Percentiles rank a stretch among this genome's conserved stretches.
Evolutionary conservation across 2,329 filamentous ascomycete genomes (phyloP).

Genomic region (Colletotrichum sojae): DNA sequence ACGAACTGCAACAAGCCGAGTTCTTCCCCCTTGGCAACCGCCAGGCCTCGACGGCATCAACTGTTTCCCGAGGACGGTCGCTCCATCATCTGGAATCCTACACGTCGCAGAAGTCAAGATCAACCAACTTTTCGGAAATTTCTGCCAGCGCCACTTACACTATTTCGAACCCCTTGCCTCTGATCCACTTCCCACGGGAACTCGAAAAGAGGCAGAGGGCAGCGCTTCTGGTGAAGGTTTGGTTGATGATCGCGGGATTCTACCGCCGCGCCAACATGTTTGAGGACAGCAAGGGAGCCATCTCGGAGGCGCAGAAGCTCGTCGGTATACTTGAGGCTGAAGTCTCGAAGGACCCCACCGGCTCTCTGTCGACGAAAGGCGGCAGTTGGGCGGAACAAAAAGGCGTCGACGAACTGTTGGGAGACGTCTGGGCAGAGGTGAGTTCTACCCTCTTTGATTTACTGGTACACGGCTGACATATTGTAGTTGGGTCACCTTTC

Average conservation of each 20-base stretch:
- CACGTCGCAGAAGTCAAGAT: constrained; percentile 56
- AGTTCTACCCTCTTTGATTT: constrained; percentile 49
- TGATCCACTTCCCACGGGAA: constrained; percentile 69
- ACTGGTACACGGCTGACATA: constrained; percentile 46
- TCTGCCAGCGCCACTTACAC: constrained; percentile 58
- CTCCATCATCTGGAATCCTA: constrained; percentile 62
- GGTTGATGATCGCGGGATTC: constrained; percentile 90
- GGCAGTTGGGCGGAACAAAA: constrained; percentile 85
- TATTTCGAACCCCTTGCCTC: constrained; percentile 63
- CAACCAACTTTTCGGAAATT: constrained; percentile 57
- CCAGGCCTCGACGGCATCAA: constrained; percentile 56
- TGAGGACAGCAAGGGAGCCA: constrained; percentile 84
- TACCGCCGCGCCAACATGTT: constrained; percentile 86
- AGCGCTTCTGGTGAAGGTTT: constrained; percentile 80
- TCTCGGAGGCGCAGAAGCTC: constrained; percentile 85
- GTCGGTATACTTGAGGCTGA: constrained; percentile 80
- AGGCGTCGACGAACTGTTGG: constrained; percentile 87
- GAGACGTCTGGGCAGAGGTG: constrained; percentile 86
- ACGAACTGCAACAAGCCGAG: constrained; percentile 58
- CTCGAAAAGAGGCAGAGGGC: constrained; percentile 65
- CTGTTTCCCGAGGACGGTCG: constrained; percentile 59
- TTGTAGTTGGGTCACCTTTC: constrained; percentile 77
- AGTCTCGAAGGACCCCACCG: constrained; percentile 72
- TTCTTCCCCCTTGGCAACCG: constrained; percentile 60
- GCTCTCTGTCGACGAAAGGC: constrained; percentile 72